These are phyloP conservation scores for Penicillium robsamsonii DNA, from an alignment of 495 filamentous ascomycete species.

Conservation along the genomic window DNA sequence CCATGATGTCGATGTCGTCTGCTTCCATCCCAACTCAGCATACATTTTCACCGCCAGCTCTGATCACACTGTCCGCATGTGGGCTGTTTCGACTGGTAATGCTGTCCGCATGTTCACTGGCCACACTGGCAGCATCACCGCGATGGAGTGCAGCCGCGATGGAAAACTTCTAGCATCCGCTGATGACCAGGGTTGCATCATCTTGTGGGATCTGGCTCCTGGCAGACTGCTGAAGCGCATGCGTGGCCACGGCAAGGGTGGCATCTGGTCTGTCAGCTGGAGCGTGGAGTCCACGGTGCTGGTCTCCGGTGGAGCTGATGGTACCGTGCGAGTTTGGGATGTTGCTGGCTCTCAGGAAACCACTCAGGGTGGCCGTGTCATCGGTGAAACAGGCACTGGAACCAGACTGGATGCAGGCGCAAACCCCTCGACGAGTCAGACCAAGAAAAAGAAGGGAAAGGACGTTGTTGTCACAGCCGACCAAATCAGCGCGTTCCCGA, in stretches of 20 bases:
- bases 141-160: constrained; percentile 78
- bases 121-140: constrained; percentile 78
- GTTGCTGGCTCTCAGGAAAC: constrained; percentile 62
- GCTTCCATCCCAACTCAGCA: constrained; percentile 88
- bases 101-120: constrained; percentile 90
- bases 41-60: constrained; percentile 89
- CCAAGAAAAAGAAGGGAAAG: constrained; percentile 73
- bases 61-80: constrained; percentile 95
- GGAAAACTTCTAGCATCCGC: constrained; percentile 87
- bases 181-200: constrained; percentile 79
- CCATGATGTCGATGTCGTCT: constrained; percentile 75
- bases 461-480: constrained; percentile 87
- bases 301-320: constrained; percentile 86
- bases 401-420: constrained; percentile 51
- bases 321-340: constrained; percentile 92
- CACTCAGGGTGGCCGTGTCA: constrained; percentile 52
- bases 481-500: constrained; percentile 88
- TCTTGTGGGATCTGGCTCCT: constrained; percentile 86
- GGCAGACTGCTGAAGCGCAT: constrained; percentile 84
- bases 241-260: constrained; percentile 89
- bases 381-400: constrained; percentile 53
- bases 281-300: constrained; percentile 85
- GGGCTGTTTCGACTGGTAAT: constrained; percentile 81
- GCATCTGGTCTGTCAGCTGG: constrained; percentile 89
- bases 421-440: constrained; percentile 34